These are phyloP conservation scores for Ogataea pini DNA, from an alignment of 805 yeast species.

Conservation along the genomic window DNA sequence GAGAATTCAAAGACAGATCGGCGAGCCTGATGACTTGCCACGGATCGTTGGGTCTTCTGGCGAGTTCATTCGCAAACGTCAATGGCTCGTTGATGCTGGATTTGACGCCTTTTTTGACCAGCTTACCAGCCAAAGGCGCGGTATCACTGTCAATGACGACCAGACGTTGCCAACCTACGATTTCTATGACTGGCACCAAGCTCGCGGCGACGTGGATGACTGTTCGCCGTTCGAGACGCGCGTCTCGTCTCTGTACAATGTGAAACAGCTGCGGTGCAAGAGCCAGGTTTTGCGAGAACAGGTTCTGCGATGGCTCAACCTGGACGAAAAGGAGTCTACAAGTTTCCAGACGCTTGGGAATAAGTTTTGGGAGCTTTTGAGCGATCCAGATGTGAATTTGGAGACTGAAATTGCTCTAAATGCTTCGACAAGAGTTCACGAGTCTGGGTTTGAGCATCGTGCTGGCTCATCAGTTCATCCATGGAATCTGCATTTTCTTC, in stretches of 20 bases:
- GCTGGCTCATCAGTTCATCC: conserved; percentile 35
- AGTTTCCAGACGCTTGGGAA: conserved; percentile 38
- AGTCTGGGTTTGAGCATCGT: conserved; percentile 35
- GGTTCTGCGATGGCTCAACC: conserved; percentile 22
- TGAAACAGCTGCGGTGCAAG: conserved; percentile 60
- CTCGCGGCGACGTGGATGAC: conserved; percentile 38
- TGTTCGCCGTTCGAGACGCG: conserved; percentile 39
- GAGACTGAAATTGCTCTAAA: conserved; percentile 40
- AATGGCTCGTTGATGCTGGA: conserved; percentile 50
- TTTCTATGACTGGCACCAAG: conserved; percentile 45
- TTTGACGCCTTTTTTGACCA: conserved; percentile 51
- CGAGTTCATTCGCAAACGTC: conserved; percentile 47
- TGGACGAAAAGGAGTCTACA: conserved; percentile 14
- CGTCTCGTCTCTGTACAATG: conserved; percentile 51
- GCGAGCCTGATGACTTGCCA: conserved; percentile 30
- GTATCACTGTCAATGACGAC: conserved; percentile 37
- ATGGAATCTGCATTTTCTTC: conserved; percentile 62
- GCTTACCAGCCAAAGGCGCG: conserved; percentile 44
- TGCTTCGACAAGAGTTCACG: conserved; percentile 40
- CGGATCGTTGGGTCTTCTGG: conserved; percentile 47
- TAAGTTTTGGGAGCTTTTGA: conserved; percentile 44
- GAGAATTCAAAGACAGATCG: conserved; percentile 1
- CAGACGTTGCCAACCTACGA: conserved; percentile 43
- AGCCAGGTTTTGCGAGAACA: conserved; percentile 44
- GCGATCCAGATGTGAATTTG: conserved; percentile 30